Evolutionary conservation across 768 basidiomycete genomes (phyloP).

Genomic region (Rhodotorula taiwanensis): DNA sequence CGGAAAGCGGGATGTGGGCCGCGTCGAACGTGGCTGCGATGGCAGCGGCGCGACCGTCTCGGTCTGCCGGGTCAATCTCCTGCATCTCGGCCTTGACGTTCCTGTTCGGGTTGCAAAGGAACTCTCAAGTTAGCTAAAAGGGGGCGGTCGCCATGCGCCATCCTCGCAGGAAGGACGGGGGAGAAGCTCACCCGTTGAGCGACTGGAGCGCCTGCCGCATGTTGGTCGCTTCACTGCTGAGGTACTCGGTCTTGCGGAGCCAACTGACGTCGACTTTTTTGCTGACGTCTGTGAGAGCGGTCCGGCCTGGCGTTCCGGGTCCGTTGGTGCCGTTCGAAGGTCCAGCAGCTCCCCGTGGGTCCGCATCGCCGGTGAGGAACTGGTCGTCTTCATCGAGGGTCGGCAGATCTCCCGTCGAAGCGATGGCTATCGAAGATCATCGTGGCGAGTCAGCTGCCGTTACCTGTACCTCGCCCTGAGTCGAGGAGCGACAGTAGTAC

Average conservation of each 20-base stretch:
- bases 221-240: slow-evolving; percentile 43
- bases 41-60: slow-evolving; percentile 24
- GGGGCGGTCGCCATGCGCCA: too few relatives aligned
- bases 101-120: not conserved
- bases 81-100: slow-evolving; percentile 8
- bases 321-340: slow-evolving; percentile 10
- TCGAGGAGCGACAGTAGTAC: too few relatives aligned
- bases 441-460: not conserved
- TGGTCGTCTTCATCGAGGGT: slow-evolving; percentile 44
- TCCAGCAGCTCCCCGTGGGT: slow-evolving; percentile 39
- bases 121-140: not conserved
- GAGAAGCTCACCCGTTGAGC: not conserved
- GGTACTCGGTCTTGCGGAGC: slow-evolving; percentile 87
- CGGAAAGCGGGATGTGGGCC: slow-evolving; percentile 24
- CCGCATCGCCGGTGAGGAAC: slow-evolving; percentile 60
- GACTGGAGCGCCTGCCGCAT: slow-evolving; percentile 6
- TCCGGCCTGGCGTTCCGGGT: not conserved
- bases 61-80: slow-evolving; percentile 13
- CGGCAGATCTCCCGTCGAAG: not conserved
- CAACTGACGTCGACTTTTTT: slow-evolving; percentile 64
- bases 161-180: too few relatives aligned
- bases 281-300: slow-evolving; percentile 49
- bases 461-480: not conserved
- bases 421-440: slow-evolving; percentile 16
- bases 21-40: slow-evolving; percentile 38